Conservation (phyloP, 768 basidiomycete genomes). For the Auriscalpium microsporum region DNA sequence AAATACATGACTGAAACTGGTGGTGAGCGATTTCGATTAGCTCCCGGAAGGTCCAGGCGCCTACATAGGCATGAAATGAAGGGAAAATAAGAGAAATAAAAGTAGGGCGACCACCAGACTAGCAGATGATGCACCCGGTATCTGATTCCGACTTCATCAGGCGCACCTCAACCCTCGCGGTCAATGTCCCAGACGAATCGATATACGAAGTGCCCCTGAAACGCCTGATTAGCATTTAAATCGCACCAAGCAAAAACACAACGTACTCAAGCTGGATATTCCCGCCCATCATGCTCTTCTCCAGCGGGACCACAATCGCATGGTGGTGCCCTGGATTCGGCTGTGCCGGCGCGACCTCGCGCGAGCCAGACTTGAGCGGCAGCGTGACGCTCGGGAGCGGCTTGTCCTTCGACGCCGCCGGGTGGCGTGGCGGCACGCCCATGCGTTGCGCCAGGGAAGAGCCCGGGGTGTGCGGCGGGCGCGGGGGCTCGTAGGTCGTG, state of each 20-base stretch:
- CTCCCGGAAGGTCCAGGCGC: too few species aligned
- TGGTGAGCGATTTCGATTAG: too few species aligned
- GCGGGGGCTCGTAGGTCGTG: background rate
- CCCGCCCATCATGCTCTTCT: conserved; percentile 31
- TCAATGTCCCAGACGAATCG: conserved; percentile 16
- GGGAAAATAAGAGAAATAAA: too few species aligned
- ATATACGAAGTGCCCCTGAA: conserved; percentile 18
- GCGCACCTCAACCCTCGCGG: conserved; percentile 17
- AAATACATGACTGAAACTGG: too few species aligned
- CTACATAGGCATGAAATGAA: too few species aligned
- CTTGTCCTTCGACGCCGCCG: conserved; percentile 13
- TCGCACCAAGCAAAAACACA: background rate
- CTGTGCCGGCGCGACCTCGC: conserved; percentile 23
- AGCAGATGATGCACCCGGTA: conserved; percentile 17
- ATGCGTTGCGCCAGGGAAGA: background rate
- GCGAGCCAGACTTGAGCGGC: conserved; percentile 26
- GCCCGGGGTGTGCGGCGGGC: background rate
- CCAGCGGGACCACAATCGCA: conserved; percentile 33
- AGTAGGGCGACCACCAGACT: background rate
- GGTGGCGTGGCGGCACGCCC: background rate
- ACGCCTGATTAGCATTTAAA: background rate
- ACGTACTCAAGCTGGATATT: conserved; percentile 49
- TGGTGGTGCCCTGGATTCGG: conserved; percentile 1
- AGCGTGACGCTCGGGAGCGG: conserved; percentile 25
- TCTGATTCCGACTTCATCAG: conserved; percentile 14